phyloP scores from a whole-genome alignment of 257 asterid species.

The Solanum virginianum region DNA sequence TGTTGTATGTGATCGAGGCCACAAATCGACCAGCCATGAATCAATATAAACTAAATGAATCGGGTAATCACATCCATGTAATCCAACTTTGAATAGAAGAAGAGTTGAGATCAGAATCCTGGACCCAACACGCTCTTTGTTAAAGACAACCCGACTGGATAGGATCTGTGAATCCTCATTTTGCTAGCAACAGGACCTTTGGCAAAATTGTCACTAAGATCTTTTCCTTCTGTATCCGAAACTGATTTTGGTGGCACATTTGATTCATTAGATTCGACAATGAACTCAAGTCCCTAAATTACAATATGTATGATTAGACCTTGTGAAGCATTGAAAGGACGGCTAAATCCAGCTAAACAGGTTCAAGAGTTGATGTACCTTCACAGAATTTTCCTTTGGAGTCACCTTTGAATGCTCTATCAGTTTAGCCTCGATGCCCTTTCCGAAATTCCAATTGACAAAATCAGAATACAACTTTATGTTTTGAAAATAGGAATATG shows the following conservation, averaged over 20 bases:
- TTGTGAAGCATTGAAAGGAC: neutral
- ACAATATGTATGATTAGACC: neutral
- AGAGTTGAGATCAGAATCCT: neutral
- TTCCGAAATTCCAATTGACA: neutral
- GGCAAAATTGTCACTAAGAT: conserved; percentile 4
- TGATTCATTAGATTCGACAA: conserved; percentile 35
- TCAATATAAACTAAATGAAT: neutral
- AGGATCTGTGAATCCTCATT: conserved; percentile 62
- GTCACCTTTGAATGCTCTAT: conserved; percentile 29
- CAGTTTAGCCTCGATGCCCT: conserved; percentile 53
- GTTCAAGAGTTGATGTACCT: conserved; percentile 18
- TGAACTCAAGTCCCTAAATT: conserved; percentile 60
- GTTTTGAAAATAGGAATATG: neutral
- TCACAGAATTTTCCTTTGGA: conserved; percentile 22
- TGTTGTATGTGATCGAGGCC: neutral
- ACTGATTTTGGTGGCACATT: conserved; percentile 10
- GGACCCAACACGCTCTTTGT: conserved; percentile 27
- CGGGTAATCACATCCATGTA: neutral
- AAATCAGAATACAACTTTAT: neutral
- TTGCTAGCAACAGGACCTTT: conserved; percentile 19
- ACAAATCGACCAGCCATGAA: neutral
- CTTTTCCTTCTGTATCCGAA: conserved; percentile 14
- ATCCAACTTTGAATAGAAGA: neutral
- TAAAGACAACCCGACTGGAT: conserved; percentile 47
- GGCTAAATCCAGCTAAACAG: neutral